Evolutionary conservation across 345 rosid species (phyloP).

Genomic region (Ceriops decandra): DNA sequence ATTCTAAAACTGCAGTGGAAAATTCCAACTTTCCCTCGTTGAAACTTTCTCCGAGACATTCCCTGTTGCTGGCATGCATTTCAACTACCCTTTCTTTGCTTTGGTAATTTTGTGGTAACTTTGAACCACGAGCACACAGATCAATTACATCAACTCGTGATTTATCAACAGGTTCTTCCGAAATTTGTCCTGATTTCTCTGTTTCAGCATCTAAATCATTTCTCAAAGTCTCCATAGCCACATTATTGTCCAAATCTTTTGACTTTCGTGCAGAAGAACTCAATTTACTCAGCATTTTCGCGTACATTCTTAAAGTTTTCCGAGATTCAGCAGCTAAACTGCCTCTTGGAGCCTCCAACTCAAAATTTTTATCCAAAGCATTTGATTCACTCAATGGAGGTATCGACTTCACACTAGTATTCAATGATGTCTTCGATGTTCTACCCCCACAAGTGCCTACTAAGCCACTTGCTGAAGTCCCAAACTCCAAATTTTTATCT

Average conservation of each 20-base stretch:
- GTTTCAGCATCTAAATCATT: neutral
- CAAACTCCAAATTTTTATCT: slow-evolving; percentile 7
- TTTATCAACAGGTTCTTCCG: neutral
- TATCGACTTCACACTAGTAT: slow-evolving; percentile 25
- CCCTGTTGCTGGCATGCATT: neutral
- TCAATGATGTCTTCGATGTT: slow-evolving; percentile 11
- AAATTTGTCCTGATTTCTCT: neutral
- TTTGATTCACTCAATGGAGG: neutral
- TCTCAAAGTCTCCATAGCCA: neutral
- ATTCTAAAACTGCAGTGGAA: slow-evolving; percentile 15
- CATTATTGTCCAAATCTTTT: neutral
- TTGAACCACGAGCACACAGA: neutral
- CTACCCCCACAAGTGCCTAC: neutral
- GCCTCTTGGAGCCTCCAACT: neutral
- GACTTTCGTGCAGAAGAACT: neutral
- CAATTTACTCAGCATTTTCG: neutral
- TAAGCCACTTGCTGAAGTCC: slow-evolving; percentile 8
- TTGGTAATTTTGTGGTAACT: slow-evolving; percentile 9
- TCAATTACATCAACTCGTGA: neutral
- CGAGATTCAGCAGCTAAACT: neutral
- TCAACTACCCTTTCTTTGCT: neutral
- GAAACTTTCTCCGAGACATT: slow-evolving; percentile 6
- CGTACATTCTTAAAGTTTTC: neutral
- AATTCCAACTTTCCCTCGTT: slow-evolving; percentile 22
- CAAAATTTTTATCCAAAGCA: neutral